These are phyloP conservation scores for Lodderomyces theae DNA, from an alignment of 1,139 yeast species.

Conservation along the genomic window DNA sequence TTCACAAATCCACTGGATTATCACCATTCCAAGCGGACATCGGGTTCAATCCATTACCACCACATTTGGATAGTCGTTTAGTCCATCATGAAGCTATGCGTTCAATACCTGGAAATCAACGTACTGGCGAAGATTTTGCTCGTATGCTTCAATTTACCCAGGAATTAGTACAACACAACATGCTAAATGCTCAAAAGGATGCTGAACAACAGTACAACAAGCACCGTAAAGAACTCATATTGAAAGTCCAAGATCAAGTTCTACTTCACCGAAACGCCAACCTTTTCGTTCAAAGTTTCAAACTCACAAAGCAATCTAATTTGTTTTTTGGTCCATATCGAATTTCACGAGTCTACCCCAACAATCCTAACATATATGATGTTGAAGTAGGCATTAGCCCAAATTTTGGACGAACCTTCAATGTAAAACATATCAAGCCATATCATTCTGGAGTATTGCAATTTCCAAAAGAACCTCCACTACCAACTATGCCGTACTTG, in stretches of 20 bases:
- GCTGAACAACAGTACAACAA: conserved; percentile 1
- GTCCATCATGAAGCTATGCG: not conserved
- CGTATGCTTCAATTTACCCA: not conserved
- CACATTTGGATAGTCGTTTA: too few species aligned
- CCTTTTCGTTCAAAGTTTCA: not conserved
- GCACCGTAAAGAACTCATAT: conserved; percentile 2
- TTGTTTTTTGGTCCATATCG: not conserved
- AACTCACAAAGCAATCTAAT: not conserved
- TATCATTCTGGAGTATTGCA: not conserved
- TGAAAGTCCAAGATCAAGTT: not conserved
- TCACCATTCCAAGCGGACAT: too few species aligned
- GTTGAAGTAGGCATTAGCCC: too few species aligned
- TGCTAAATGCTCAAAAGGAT: not conserved
- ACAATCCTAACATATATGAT: not conserved
- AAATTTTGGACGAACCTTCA: too few species aligned
- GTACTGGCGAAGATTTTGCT: not conserved
- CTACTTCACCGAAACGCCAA: not conserved
- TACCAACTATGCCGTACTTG: not conserved
- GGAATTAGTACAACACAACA: not conserved
- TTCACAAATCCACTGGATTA: too few species aligned
- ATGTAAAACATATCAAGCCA: too few species aligned
- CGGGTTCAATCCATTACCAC: too few species aligned
- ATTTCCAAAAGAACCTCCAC: not conserved
- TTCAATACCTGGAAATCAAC: not conserved
- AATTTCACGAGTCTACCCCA: not conserved